Conservation (phyloP, 495 filamentous ascomycete genomes). For the Evernia prunastri region DNA sequence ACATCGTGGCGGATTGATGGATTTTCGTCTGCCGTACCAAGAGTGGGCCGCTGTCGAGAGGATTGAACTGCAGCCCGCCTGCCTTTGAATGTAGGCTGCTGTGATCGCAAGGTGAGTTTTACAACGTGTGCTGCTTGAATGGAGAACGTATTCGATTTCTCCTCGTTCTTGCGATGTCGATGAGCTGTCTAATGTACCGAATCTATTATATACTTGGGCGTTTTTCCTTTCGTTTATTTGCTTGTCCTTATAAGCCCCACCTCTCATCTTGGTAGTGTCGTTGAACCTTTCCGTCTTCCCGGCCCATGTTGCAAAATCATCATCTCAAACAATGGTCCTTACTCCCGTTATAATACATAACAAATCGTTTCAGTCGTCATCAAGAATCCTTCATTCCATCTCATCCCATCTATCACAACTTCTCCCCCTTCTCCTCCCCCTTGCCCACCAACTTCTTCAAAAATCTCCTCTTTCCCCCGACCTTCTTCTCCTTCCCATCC, state of each 20-base stretch:
- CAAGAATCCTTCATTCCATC: not conserved
- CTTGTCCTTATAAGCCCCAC: not conserved
- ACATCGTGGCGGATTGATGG: no score
- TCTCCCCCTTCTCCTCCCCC: constrained; percentile 44
- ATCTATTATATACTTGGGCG: not conserved
- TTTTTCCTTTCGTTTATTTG: not conserved
- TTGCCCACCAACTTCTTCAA: constrained; percentile 53
- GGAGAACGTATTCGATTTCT: no score
- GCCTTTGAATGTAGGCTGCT: no score
- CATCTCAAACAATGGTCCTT: not conserved
- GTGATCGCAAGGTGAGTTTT: no score
- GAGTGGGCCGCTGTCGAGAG: no score
- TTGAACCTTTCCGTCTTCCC: not conserved
- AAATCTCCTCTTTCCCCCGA: constrained; percentile 38
- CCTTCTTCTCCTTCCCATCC: constrained; percentile 28
- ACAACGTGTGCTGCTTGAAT: no score
- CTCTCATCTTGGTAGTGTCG: not conserved
- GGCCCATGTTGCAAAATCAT: not conserved
- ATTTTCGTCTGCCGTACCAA: no score
- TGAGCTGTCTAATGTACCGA: not conserved
- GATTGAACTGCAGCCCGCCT: no score
- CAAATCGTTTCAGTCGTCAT: not conserved
- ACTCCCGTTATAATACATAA: not conserved
- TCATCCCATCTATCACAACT: constrained; percentile 23
- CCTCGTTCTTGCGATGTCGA: not conserved